These are phyloP conservation scores for Quercus rubra DNA, from an alignment of 306 rosid species.

Conservation along the genomic window DNA sequence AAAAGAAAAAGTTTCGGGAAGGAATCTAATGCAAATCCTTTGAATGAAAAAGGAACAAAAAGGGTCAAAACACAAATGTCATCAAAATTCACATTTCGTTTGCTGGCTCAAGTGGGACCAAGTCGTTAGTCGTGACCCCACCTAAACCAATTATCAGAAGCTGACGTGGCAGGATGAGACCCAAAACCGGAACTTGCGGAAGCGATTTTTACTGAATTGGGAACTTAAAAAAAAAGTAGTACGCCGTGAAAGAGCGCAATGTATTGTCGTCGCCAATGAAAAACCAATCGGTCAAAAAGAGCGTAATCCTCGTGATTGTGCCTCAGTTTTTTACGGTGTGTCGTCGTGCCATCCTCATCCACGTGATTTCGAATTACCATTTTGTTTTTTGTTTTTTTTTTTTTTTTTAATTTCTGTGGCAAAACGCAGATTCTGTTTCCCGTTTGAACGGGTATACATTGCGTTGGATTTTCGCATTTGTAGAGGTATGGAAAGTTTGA, in stretches of 20 bases:
- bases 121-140: too few relatives aligned
- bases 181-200: background rate
- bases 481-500: background rate
- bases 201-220: background rate
- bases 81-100: background rate
- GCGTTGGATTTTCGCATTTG: background rate
- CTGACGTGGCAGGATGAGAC: background rate
- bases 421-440: background rate
- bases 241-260: too few relatives aligned
- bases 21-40: background rate
- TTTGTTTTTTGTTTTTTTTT: too few relatives aligned
- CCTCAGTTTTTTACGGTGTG: background rate
- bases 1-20: too few relatives aligned
- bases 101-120: background rate
- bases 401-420: too few relatives aligned
- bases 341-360: background rate
- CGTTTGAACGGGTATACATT: background rate
- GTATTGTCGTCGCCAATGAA: too few relatives aligned
- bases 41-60: background rate
- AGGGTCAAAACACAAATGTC: background rate
- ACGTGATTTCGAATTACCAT: background rate
- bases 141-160: background rate
- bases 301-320: too few relatives aligned
- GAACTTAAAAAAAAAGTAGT: too few relatives aligned
- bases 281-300: too few relatives aligned